Evolutionary conservation across 2,329 filamentous ascomycete species (phyloP), one percentile per base, ranked within the genome.

Genomic region (Claviceps capensis): DNA sequence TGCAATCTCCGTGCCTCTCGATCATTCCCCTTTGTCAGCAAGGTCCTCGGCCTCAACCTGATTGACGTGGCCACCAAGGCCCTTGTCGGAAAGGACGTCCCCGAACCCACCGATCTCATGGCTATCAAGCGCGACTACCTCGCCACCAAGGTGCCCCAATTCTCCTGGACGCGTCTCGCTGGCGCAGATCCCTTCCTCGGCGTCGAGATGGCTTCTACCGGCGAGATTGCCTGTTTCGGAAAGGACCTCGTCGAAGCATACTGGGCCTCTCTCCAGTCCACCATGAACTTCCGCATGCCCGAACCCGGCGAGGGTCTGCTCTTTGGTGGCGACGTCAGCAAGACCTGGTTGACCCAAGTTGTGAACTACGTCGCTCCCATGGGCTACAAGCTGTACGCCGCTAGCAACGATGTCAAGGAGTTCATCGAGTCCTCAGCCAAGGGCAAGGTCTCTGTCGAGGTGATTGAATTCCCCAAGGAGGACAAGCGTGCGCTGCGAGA

Each of bases 241-340:
- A 95, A 93, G 74, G 78, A 96, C 64, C 80, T 98, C 11, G 78
- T 97, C 48, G 93, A 98, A 68, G 93, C 93, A 51, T 98, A 98
- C 81, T 98, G 93, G 93, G 78, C 90, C 26, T 94, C 90, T 17
- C 76, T 95, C 56, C 93, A 98, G 72, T 93, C 88, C 19, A 91
- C 88, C 62, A 98, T 97, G 91, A 98, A 97, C 81, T 97, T 97
- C 87, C 88, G 90, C 61, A 81, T 96, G 63, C 93, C 93, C 44
- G 85, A 94, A 69, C 87, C 89, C 50, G 93, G 93, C 59, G 89
- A 96, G 76, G 91, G 93, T 72, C 83, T 98, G 54, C 83, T 98
- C 50, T 88, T 98, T 59, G 93, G 93, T 58, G 93, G 93, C 61
- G 88, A 96, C 66, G 72, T 82, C 55, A 76, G 73, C 59, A 84